Percentiles rank a stretch among this genome's conserved stretches.
These are phyloP conservation scores for Brassica nigra DNA, from an alignment of 345 rosid species.

Conservation along the genomic window DNA sequence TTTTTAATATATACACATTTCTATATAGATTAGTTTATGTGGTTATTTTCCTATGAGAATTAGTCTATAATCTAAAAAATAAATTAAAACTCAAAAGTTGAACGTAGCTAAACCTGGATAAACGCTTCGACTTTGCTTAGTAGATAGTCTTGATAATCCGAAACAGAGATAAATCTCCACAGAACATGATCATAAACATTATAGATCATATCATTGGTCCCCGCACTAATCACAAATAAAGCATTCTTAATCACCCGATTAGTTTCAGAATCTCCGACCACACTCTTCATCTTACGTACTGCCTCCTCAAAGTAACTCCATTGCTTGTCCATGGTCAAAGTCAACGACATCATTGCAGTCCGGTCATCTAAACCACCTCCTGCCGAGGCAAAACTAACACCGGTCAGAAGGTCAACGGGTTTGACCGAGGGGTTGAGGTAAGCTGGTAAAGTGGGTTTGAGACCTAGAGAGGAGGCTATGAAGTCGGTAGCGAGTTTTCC, in stretches of 20 bases:
- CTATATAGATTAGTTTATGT: background rate
- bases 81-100: background rate
- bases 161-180: constrained; percentile 13
- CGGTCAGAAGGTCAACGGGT: constrained; percentile 37
- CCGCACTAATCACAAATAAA: constrained; percentile 39
- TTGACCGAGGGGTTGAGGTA: constrained; percentile 38
- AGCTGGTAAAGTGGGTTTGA: constrained; percentile 44
- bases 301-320: constrained; percentile 39
- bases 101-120: constrained; percentile 27
- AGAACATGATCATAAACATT: constrained; percentile 33
- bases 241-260: constrained; percentile 37
- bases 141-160: constrained; percentile 37
- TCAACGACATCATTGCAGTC: constrained; percentile 11
- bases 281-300: constrained; percentile 24
- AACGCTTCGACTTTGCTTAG: constrained; percentile 18
- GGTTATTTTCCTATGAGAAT: background rate
- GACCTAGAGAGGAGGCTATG: constrained; percentile 32
- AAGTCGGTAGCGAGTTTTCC: constrained; percentile 46
- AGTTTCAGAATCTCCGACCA: constrained; percentile 37
- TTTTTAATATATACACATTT: background rate
- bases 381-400: constrained; percentile 47
- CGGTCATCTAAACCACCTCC: constrained; percentile 43
- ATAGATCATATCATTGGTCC: constrained; percentile 41
- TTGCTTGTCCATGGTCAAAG: constrained; percentile 28
- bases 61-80: background rate